Base-by-base conservation (phyloP, 2,329 filamentous ascomycete genomes). In the Neoarthrinium moseri region DNA sequence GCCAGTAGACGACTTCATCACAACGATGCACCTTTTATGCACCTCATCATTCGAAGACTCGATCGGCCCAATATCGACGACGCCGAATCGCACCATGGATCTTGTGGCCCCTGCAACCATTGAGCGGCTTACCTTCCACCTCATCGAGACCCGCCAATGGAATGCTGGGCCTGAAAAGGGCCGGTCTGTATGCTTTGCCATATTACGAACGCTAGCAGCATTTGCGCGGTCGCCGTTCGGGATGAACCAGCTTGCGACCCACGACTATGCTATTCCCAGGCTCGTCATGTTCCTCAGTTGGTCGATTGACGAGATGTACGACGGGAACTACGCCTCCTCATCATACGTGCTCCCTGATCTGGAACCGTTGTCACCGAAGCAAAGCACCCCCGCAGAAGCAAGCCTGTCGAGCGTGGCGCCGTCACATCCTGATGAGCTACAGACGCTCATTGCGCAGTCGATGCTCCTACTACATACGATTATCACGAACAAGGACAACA, bases 281-380 rank as follows among this genome's bases (percentile, higher is more conserved):
- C 70, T 96, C 0, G 84, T 95, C 21, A 80, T 83, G 21, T 81
- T 87, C 4, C 62, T 81, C 12, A 72, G 70, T 41, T 69, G 65
- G 35, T 81, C 91, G 42, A 84, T 94, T 48, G 86, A 90, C 52
- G 82, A 87, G 52, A 69, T 96, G 17, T 87, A 91, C 59, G 78
- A 86, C 5, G 69, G 78, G 17, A 68, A 74, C 20, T 73, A 85
- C 45, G 35, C 22, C 4, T 43, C 40, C 3, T 26, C 26, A 11
- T 18, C 43, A 12, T 63, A 60, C 38, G 48, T 54, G 10, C 46
- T 54, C 26, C 42, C 51, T 2, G 34, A 33, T 6, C 20, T 23
- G 12, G 11, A 24, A 11, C 38, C 41, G 4, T 15, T 36, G 26
- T 15, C 38, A 15, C 4, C 29, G 35, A 24, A 48, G 2, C n/a